These are phyloP conservation scores for Arabidopsis lyrata DNA, from an alignment of 441 rosid species.

Conservation along the genomic window DNA sequence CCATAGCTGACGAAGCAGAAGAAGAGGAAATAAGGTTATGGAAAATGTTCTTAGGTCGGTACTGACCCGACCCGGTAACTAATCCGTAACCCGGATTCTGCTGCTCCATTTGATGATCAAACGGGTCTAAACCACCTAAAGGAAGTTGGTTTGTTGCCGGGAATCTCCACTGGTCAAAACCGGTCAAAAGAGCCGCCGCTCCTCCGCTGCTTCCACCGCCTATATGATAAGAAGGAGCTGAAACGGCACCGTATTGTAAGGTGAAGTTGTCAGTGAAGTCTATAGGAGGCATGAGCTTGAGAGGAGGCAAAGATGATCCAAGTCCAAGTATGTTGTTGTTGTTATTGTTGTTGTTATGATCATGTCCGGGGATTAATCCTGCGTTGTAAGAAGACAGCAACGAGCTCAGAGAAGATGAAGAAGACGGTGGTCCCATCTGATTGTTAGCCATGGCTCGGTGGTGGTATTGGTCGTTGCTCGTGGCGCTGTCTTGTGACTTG, in stretches of 20 bases:
- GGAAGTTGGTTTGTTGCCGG: constrained; percentile 43
- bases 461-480: constrained; percentile 43
- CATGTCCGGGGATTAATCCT: constrained; percentile 49
- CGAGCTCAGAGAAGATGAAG: constrained; percentile 42
- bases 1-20: constrained; percentile 48
- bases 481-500: constrained; percentile 46
- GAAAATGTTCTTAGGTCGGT: constrained; percentile 42
- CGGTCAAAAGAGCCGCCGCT: constrained; percentile 36
- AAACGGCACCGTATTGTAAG: constrained; percentile 44
- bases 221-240: constrained; percentile 41
- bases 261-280: constrained; percentile 46
- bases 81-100: constrained; percentile 44
- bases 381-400: constrained; percentile 50
- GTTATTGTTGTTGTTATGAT: constrained; percentile 31
- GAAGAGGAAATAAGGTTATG: constrained; percentile 53
- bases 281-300: constrained; percentile 46
- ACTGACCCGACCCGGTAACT: constrained; percentile 42
- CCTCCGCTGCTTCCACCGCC: constrained; percentile 43
- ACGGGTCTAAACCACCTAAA: constrained; percentile 41
- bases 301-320: constrained; percentile 48
- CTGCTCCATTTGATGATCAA: constrained; percentile 45
- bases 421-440: constrained; percentile 47
- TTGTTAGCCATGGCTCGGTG: constrained; percentile 38
- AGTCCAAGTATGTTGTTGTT: constrained; percentile 43
- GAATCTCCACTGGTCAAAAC: constrained; percentile 45